These are phyloP conservation scores for Chaetomiaceae sp. DNA, from an alignment of 2,329 filamentous ascomycete species.

Conservation along the genomic window DNA sequence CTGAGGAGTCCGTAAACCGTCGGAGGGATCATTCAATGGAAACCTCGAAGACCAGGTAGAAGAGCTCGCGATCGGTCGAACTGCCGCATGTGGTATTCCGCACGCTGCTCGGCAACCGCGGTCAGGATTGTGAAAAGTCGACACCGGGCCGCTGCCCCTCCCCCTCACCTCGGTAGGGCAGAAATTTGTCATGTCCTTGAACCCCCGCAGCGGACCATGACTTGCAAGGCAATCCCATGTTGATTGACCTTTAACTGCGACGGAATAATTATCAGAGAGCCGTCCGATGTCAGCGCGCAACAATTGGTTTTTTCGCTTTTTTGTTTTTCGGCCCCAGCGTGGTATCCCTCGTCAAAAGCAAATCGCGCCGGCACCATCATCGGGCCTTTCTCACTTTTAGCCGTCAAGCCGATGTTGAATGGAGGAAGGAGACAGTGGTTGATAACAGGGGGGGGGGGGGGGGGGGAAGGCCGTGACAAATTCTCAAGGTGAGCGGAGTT, in stretches of 20 bases:
- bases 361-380: slow-evolving; percentile 12
- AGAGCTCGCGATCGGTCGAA: no score
- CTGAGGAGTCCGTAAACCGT: neutral
- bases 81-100: no score
- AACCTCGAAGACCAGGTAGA: neutral
- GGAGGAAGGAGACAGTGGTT: neutral
- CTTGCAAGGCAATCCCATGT: neutral
- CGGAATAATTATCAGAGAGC: neutral
- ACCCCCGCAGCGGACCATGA: neutral
- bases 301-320: no score
- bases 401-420: slow-evolving; percentile 16
- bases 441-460: neutral
- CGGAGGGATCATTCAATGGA: neutral
- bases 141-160: slow-evolving; percentile 12
- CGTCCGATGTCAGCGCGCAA: slow-evolving; percentile 4
- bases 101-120: slow-evolving; percentile 4
- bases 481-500: neutral
- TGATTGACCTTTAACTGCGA: neutral
- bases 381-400: slow-evolving; percentile 21
- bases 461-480: slow-evolving; percentile 3
- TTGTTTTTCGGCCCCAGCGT: slow-evolving; percentile 1
- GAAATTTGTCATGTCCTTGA: slow-evolving; percentile 1
- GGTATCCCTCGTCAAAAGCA: neutral
- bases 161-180: slow-evolving; percentile 1
- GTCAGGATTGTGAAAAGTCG: neutral